Evolutionary conservation across 306 rosid genomes (phyloP).

Genomic region (Heteromeles arbutifolia): DNA sequence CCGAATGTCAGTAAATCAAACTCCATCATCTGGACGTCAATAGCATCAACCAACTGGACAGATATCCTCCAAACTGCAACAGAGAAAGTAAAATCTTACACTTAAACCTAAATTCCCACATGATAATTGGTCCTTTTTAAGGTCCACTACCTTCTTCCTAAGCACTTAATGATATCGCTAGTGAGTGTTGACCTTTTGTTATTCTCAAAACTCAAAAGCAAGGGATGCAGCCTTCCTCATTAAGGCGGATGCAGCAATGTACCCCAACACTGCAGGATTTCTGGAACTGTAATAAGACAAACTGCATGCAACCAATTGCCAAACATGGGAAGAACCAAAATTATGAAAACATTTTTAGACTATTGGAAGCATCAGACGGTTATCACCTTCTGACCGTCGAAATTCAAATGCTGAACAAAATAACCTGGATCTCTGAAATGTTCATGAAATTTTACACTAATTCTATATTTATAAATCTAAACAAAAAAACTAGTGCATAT

Average conservation of each 20-base stretch:
- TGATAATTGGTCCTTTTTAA: not conserved
- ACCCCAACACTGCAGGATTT: slow-evolving; percentile 72
- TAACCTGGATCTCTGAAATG: no score
- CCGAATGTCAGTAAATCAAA: not conserved
- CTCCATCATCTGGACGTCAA: not conserved
- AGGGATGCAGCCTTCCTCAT: slow-evolving; percentile 86
- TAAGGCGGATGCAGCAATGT: slow-evolving; percentile 79
- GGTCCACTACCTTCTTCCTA: slow-evolving; percentile 65
- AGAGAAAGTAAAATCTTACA: slow-evolving; percentile 7
- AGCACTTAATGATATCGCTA: slow-evolving; percentile 73
- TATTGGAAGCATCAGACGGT: no score
- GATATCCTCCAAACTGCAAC: slow-evolving; percentile 73
- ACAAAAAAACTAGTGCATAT: no score
- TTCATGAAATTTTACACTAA: no score
- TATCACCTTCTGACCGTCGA: no score
- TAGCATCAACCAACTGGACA: slow-evolving; percentile 43
- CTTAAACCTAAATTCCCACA: not conserved
- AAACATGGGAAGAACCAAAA: slow-evolving; percentile 3
- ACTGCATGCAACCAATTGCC: slow-evolving; percentile 2
- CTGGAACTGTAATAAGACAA: slow-evolving; percentile 30
- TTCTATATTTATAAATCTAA: no score
- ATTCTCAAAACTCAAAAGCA: slow-evolving; percentile 52
- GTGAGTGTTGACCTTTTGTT: slow-evolving; percentile 93
- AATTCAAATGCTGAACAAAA: no score
- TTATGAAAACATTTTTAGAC: not conserved